A percentile compares a stretch with the other conserved stretches of the same genome.
phyloP scores from a whole-genome alignment of 305 asterid species.

The Fraxinus albicans region DNA sequence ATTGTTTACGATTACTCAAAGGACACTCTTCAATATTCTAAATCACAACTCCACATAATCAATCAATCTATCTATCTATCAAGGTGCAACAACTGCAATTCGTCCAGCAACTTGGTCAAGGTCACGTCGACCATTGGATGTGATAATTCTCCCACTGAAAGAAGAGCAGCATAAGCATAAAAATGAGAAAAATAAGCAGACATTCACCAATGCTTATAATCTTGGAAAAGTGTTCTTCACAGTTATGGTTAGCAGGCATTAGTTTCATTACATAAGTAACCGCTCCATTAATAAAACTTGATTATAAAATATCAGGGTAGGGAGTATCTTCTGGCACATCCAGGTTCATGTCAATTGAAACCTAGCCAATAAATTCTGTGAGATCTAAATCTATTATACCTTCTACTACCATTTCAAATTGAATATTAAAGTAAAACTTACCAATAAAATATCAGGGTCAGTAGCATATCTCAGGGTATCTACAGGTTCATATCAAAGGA shows the following conservation, averaged over 20 bases:
- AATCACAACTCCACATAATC: background rate
- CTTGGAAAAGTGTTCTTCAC: background rate
- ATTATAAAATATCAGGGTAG: background rate
- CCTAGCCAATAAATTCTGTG: background rate
- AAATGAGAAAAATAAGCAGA: background rate
- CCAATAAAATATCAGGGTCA: background rate
- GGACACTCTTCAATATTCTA: background rate
- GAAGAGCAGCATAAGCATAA: too few relatives aligned
- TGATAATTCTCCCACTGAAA: background rate
- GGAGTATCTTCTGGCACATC: background rate
- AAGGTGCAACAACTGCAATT: background rate
- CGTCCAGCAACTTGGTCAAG: conserved; percentile 10
- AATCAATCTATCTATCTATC: background rate
- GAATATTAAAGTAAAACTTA: background rate
- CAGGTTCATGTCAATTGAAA: too few relatives aligned
- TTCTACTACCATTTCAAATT: background rate
- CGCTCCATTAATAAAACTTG: background rate
- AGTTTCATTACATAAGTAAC: background rate
- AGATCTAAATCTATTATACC: too few relatives aligned
- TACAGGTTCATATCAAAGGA: background rate
- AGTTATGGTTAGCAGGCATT: background rate
- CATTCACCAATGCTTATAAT: background rate
- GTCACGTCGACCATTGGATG: background rate
- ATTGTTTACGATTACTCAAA: background rate
- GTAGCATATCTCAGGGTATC: background rate